Conservation (phyloP, 31 red algal species). For the Porphyra umbilicalis region DNA sequence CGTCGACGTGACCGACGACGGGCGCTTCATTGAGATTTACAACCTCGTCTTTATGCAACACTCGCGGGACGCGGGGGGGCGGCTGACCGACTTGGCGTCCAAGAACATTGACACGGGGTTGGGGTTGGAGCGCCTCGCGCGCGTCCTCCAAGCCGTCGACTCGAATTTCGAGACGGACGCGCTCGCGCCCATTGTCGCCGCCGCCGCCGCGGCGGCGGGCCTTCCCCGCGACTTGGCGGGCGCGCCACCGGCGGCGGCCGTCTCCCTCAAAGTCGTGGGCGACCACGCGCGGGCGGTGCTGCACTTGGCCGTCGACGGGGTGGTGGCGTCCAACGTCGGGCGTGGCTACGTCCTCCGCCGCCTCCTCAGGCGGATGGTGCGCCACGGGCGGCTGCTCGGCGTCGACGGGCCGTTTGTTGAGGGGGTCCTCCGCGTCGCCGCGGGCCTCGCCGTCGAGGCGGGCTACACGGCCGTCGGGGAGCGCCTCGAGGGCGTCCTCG, state of each 20-base stretch:
- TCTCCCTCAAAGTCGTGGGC: slow-evolving; percentile 77
- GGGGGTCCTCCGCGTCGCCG: slow-evolving; percentile 44
- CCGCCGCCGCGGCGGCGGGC: slow-evolving; percentile 32
- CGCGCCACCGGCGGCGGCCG: slow-evolving; percentile 17
- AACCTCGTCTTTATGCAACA: slow-evolving; percentile 99
- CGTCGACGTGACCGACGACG: slow-evolving; percentile 65
- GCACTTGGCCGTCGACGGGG: slow-evolving; percentile 77
- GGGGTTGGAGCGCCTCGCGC: slow-evolving; percentile 86
- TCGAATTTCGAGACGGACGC: slow-evolving; percentile 97
- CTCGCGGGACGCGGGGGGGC: slow-evolving; percentile 38
- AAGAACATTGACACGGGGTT: slow-evolving; percentile 98
- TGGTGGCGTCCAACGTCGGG: slow-evolving; percentile 66
- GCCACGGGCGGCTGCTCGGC: slow-evolving; percentile 75
- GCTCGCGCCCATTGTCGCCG: slow-evolving; percentile 68
- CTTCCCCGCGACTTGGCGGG: slow-evolving; percentile 1
- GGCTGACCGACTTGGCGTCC: slow-evolving; percentile 32
- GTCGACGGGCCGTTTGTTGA: slow-evolving; percentile 49
- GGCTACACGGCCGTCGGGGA: slow-evolving; percentile 31
- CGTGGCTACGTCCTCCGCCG: slow-evolving; percentile 90
- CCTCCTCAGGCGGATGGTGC: slow-evolving; percentile 71
- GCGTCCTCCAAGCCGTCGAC: slow-evolving; percentile 61
- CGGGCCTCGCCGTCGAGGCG: slow-evolving; percentile 42
- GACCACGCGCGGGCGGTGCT: slow-evolving; percentile 89
- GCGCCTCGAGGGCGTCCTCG: slow-evolving; percentile 24
- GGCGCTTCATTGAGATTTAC: slow-evolving; percentile 93